Conservation (phyloP, 1,284 basidiomycete species). For the Polyporus tsugae region DNA sequence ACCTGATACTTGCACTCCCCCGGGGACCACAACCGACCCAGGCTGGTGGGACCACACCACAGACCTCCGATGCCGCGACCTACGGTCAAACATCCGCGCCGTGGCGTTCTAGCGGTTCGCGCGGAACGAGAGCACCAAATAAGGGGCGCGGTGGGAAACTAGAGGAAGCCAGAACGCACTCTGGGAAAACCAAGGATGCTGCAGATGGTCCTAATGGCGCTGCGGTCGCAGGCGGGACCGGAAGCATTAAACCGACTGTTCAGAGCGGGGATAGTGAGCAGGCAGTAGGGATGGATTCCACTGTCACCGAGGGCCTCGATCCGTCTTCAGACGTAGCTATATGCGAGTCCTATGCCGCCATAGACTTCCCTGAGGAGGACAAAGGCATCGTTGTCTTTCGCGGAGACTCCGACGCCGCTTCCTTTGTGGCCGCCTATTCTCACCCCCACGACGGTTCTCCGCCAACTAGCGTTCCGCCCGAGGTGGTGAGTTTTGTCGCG, state of each 20-base stretch:
- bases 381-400: neutral
- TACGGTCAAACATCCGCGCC: neutral
- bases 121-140: neutral
- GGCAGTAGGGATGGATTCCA: neutral
- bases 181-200: neutral
- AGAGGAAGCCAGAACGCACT: too few relatives aligned
- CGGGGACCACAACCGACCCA: neutral
- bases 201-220: neutral
- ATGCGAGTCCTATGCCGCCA: neutral
- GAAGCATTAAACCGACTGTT: neutral
- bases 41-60: neutral
- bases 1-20: neutral
- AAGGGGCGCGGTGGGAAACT: neutral
- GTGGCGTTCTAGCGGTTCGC: neutral
- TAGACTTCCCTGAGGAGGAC: conserved; percentile 5
- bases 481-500: neutral
- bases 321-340: too few relatives aligned
- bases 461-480: neutral
- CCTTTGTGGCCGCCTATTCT: neutral
- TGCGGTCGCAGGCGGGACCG: conserved; percentile 1
- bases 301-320: neutral
- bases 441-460: neutral
- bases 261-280: neutral
- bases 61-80: neutral
- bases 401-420: neutral